Evolutionary conservation across 1,284 basidiomycete genomes (phyloP), one percentile per base, ranked within the genome.

Genomic region (Moesziomyces antarcticus): DNA sequence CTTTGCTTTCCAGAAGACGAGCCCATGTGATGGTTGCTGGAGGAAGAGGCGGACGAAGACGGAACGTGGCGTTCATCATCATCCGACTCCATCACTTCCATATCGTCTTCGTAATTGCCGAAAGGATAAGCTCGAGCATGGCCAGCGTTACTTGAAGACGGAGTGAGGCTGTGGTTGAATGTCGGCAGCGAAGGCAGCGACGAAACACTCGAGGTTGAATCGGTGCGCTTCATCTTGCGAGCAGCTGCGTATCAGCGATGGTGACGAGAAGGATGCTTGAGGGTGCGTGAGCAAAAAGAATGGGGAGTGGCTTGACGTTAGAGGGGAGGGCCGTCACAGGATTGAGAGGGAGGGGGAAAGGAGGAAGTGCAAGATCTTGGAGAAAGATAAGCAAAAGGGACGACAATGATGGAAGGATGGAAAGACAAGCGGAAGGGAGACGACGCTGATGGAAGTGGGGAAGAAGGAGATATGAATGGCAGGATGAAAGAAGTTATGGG

Each of bases 71-170:
- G 61, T 18, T 64, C 61, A 8, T 64, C 61, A 33, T 64, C 61
- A 22, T 64, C 61, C 1, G 61, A 64, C 45, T 64, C 61, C 5
- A 64, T 57, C 33, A 64, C 61, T 40, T 64, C 61, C 61, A 64
- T 64, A 42, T 56, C 61, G 41, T 64, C 61, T 4, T 64, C 61
- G 14, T 47, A 37, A 18, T 37, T 37, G 18, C 50, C 50, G 9
- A 37, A 18, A 22, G 52, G 49, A n/a, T 37, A 35, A 3, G 40
- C 14, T 14, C 50, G 54, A n/a, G 50, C 50, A n/a, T 64, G 54
- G 18, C 49, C 50, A 2, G 50, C 54, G 35, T 49, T 20, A 30
- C 61, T 64, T 44, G 55, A 57, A 5, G 50, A 24, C 6, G 50
- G 50, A 8, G 61, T 53, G 21, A 57, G 50, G 50, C 16, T 57